Percentiles rank a stretch among this genome's conserved stretches.
Conservation (phyloP, 192 early-diverging fungal genomes). For the Gaertneriomyces semiglobifer region DNA sequence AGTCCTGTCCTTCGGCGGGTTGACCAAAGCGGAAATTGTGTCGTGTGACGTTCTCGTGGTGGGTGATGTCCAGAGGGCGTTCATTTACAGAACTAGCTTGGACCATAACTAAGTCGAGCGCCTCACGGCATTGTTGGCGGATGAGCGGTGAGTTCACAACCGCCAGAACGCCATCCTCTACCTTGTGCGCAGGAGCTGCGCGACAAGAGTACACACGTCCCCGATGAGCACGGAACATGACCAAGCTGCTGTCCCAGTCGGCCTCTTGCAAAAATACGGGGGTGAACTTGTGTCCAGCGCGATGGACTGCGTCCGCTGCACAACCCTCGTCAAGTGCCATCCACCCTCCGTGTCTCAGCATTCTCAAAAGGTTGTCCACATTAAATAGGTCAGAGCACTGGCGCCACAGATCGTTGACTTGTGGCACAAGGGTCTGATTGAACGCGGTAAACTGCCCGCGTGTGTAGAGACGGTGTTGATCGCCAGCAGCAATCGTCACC, state of each 20-base stretch:
- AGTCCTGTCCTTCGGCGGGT: neutral
- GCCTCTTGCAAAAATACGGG: neutral
- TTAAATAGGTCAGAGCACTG: neutral
- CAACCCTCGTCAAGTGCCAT: slow-evolving; percentile 23
- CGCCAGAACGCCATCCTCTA: too few species aligned
- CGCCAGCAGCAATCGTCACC: slow-evolving; percentile 7
- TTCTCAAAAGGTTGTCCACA: neutral
- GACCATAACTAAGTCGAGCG: neutral
- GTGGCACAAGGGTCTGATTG: neutral
- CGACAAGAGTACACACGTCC: too few species aligned
- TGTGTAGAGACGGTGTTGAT: slow-evolving; percentile 19
- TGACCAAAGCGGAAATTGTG: too few species aligned
- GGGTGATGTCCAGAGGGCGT: neutral
- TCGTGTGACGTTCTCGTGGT: neutral
- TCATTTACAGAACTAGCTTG: neutral
- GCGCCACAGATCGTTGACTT: slow-evolving; percentile 19
- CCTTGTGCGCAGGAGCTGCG: too few species aligned
- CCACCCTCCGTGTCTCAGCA: slow-evolving; percentile 2
- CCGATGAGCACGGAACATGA: too few species aligned
- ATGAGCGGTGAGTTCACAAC: neutral
- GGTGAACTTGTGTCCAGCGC: neutral
- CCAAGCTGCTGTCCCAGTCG: neutral
- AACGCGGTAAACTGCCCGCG: slow-evolving; percentile 23
- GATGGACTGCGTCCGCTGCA: neutral
- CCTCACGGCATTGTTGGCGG: neutral